phyloP scores from a whole-genome alignment of 2,329 filamentous ascomycete genomes.

The Curvularia eragrostidis region DNA sequence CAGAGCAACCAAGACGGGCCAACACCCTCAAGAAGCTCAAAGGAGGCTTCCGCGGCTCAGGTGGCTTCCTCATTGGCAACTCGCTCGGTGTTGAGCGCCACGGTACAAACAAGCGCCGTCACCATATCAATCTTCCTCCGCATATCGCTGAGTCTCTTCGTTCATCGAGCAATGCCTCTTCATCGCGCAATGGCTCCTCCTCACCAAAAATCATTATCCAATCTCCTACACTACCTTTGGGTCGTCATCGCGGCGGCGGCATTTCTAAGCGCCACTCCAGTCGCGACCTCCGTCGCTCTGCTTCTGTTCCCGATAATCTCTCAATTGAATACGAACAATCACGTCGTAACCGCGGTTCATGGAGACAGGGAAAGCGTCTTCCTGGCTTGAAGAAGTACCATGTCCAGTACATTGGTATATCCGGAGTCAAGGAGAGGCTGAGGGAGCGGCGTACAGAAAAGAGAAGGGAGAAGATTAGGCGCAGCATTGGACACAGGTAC shows the following conservation, averaged over 20 bases:
- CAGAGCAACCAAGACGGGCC: slow-evolving; percentile 27
- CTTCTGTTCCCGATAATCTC: slow-evolving; percentile 29
- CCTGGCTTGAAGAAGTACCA: slow-evolving; percentile 55
- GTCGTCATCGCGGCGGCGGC: slow-evolving; percentile 24
- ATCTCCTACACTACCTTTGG: slow-evolving; percentile 31
- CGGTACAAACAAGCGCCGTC: slow-evolving; percentile 42
- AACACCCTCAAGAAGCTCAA: slow-evolving; percentile 41
- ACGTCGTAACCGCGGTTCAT: slow-evolving; percentile 21
- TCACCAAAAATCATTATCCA: slow-evolving; percentile 38
- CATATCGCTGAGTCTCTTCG: slow-evolving; percentile 23
- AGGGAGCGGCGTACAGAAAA: slow-evolving; percentile 58
- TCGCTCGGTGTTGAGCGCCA: slow-evolving; percentile 62
- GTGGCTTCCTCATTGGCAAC: slow-evolving; percentile 61
- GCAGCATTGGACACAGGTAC: slow-evolving; percentile 59
- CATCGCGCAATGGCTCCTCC: slow-evolving; percentile 20
- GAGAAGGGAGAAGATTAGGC: slow-evolving; percentile 60
- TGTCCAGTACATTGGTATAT: slow-evolving; percentile 60
- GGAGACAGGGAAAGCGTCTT: slow-evolving; percentile 44
- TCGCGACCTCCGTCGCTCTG: slow-evolving; percentile 15
- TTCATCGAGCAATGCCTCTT: slow-evolving; percentile 16
- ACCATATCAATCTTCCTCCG: slow-evolving; percentile 36
- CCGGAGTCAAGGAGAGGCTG: slow-evolving; percentile 58
- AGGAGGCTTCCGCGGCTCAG: slow-evolving; percentile 50
- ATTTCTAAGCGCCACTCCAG: slow-evolving; percentile 33
- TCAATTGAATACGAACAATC: slow-evolving; percentile 20